phyloP scores from a whole-genome alignment of 148 eudicot species.

The Rhododendron kiyosumense region DNA sequence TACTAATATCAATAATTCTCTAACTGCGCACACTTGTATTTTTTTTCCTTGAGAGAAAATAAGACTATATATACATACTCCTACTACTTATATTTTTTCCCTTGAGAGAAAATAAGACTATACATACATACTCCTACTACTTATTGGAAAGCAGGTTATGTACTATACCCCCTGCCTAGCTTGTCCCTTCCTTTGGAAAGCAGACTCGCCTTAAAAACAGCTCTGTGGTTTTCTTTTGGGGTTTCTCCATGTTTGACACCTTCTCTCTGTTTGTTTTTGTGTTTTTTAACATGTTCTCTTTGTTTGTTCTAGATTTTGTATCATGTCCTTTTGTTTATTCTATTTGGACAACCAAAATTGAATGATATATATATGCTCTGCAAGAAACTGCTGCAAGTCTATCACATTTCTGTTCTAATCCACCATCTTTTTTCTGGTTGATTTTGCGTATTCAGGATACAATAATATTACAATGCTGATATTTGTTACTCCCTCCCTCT shows the following conservation, averaged over 20 bases:
- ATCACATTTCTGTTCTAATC: not conserved
- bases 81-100: no score
- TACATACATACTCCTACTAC: no score
- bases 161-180: not conserved
- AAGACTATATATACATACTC: no score
- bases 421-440: not conserved
- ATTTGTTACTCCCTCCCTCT: no score
- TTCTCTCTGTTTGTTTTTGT: constrained; percentile 4
- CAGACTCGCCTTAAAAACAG: not conserved
- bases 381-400: not conserved
- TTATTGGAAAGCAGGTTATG: no score
- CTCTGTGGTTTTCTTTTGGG: not conserved
- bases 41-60: no score
- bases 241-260: constrained; percentile 1
- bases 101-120: no score
- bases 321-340: not conserved
- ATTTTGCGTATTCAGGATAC: not conserved
- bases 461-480: no score
- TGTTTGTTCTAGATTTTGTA: not conserved
- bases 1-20: not conserved
- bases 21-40: no score
- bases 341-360: not conserved
- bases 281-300: not conserved
- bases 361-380: not conserved
- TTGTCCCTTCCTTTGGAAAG: constrained; percentile 1